Conservation (phyloP, 1,139 yeast genomes). For the Blastobotrys aristatus region DNA sequence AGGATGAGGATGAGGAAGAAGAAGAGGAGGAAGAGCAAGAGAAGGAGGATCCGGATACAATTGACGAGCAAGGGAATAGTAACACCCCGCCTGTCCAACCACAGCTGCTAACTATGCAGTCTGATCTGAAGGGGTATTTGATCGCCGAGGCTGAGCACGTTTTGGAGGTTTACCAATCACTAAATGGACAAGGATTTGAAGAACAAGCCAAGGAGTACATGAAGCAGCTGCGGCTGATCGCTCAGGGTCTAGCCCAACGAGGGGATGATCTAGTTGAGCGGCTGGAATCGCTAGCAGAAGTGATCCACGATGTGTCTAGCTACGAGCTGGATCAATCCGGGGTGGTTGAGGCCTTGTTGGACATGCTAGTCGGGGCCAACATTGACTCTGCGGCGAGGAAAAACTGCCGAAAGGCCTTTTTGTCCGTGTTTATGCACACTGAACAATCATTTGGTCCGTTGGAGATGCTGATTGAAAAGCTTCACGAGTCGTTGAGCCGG, state of each 20-base stretch:
- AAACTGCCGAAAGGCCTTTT: constrained; percentile 39
- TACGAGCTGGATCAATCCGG: constrained; percentile 75
- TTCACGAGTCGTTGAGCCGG: constrained; percentile 73
- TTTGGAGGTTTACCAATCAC: constrained; percentile 17
- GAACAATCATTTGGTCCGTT: constrained; percentile 27
- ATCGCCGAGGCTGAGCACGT: constrained; percentile 19
- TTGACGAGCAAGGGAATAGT: constrained; percentile 17
- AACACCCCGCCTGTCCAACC: constrained; percentile 7
- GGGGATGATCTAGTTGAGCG: constrained; percentile 27
- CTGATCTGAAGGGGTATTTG: constrained; percentile 23
- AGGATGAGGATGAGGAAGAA: constrained; percentile 22
- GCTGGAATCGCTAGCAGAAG: constrained; percentile 45
- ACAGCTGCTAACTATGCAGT: constrained; percentile 18
- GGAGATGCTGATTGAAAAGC: constrained; percentile 44
- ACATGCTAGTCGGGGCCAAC: constrained; percentile 35
- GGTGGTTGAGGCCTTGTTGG: constrained; percentile 46
- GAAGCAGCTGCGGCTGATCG: constrained; percentile 19
- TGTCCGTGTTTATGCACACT: constrained; percentile 42
- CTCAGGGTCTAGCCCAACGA: constrained; percentile 16
- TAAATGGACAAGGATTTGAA: constrained; percentile 29
- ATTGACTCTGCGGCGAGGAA: constrained; percentile 21
- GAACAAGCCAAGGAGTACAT: constrained; percentile 26
- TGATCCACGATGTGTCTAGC: constrained; percentile 50
- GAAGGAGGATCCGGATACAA: constrained; percentile 21
- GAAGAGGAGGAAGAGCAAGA: constrained; percentile 24